Conservation (phyloP, 2,329 filamentous ascomycete genomes). For the Lasiodiplodia theobromae region DNA sequence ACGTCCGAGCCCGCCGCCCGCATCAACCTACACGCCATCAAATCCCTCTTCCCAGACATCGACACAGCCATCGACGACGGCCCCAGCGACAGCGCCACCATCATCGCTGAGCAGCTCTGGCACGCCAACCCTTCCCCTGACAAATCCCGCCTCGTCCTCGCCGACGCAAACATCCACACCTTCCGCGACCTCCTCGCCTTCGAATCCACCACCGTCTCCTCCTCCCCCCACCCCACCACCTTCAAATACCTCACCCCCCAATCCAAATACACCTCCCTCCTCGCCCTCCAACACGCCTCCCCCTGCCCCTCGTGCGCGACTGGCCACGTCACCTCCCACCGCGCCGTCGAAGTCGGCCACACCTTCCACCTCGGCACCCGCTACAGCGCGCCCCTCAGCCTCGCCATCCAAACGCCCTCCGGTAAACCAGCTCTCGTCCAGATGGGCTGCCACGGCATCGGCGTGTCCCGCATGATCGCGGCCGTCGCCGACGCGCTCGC, state of each 20-base stretch:
- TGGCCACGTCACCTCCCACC: constrained; percentile 48
- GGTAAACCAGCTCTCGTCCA: constrained; percentile 66
- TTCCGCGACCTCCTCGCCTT: constrained; percentile 35
- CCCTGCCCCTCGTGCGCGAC: constrained; percentile 29
- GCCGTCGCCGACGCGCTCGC: constrained; percentile 80
- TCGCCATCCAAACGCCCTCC: constrained; percentile 42
- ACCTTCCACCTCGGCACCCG: constrained; percentile 93
- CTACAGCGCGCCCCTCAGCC: constrained; percentile 79
- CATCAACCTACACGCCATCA: constrained; percentile 69
- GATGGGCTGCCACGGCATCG: constrained; percentile 98
- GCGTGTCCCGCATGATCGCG: constrained; percentile 87
- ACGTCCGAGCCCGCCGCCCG: constrained; percentile 36
- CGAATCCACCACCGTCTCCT: neutral
- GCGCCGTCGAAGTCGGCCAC: constrained; percentile 88
- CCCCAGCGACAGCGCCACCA: constrained; percentile 41
- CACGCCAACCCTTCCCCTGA: neutral
- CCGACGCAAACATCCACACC: constrained; percentile 19
- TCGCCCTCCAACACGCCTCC: neutral
- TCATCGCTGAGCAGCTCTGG: constrained; percentile 29
- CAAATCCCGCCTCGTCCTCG: constrained; percentile 10
- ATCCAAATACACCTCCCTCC: neutral
- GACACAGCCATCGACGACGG: constrained; percentile 73
- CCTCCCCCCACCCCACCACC: constrained; percentile 33
- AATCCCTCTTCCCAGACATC: constrained; percentile 69
- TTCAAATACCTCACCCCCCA: constrained; percentile 30